Base-by-base conservation (phyloP, 805 yeast genomes). In the Dipodascopsis tothii region DNA sequence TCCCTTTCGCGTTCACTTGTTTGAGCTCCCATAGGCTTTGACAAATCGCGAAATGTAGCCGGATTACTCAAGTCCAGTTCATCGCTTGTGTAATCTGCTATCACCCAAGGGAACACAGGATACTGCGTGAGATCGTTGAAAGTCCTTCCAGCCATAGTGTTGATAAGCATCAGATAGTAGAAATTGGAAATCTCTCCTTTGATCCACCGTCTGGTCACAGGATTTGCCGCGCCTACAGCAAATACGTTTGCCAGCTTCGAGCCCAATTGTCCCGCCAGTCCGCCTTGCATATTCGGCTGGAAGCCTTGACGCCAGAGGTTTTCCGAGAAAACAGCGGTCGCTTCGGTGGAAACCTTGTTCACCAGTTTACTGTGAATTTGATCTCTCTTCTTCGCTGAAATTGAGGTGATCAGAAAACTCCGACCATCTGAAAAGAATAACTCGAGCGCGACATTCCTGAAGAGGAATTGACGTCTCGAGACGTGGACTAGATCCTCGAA, bases 21-120 rank as follows among this genome's bases (percentile, higher is more conserved):
- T 59, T 86, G 96, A 0, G 88, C 94, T 1, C 96, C 96, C 95
- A 86, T 87, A 1, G 95, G 95, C 56, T 83, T 84, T 0, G 84
- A 72, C 20, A 86, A 65, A 58, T 86, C 94, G 52, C 96, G 67
- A 57, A 72, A 86, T 0, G 80, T 65, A 5, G 68, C 64, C 0
- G 84, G 80, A 54, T 84, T 67, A 3, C 64, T 58, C 35, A 87
- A 64, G 59, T 86, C 87, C n/a, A 86, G 64, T 9, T 65, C 73
- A 2, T 77, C 78, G 55, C 92, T 82, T 1, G 75, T 70, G 57
- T 86, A 85, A 58, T 86, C 95, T 0, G 92, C 80, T 47, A 86
- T 73, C 0, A 86, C 85, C 94, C 94, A 86, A 0, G 96, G 96
- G 54, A 86, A 87, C 0, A 87, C 81, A 0, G 95, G 95, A 57